A percentile compares a stretch with the other conserved stretches of the same genome.
Evolutionary conservation across 2,329 filamentous ascomycete genomes (phyloP).

Genomic region (Colletotrichum kahawae): DNA sequence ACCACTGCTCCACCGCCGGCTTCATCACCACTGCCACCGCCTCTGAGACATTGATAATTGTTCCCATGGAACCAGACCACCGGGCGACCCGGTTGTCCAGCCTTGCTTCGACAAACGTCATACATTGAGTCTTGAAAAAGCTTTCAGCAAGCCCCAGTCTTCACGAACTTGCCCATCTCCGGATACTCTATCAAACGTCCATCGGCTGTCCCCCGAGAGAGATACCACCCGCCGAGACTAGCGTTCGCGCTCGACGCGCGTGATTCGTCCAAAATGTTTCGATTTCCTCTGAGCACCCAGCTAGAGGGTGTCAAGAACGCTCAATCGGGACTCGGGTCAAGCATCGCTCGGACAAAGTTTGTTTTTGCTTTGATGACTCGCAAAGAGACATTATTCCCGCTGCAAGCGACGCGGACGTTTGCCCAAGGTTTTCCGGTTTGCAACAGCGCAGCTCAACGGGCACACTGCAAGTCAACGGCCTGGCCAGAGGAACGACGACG

Average conservation of each 20-base stretch:
- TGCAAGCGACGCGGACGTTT: neutral
- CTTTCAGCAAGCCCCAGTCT: neutral
- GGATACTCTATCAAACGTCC: neutral
- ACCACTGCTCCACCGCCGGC: neutral
- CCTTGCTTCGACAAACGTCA: neutral
- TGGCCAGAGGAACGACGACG: neutral
- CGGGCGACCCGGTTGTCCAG: neutral
- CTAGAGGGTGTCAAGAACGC: neutral
- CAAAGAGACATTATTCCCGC: neutral
- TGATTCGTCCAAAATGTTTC: neutral
- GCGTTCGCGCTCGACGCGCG: neutral
- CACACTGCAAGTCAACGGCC: neutral
- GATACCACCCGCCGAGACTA: neutral
- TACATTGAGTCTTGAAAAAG: neutral
- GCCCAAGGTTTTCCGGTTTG: neutral
- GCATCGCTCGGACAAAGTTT: constrained; percentile 9
- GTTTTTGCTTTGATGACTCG: constrained; percentile 13
- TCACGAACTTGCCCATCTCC: neutral
- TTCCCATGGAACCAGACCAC: neutral
- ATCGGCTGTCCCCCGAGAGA: neutral
- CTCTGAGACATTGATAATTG: neutral
- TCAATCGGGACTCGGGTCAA: neutral
- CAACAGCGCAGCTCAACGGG: neutral
- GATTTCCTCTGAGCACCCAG: neutral
- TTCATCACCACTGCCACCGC: neutral